Conservation (phyloP, 331 rosid genomes). For the Stylosanthes scabra region DNA sequence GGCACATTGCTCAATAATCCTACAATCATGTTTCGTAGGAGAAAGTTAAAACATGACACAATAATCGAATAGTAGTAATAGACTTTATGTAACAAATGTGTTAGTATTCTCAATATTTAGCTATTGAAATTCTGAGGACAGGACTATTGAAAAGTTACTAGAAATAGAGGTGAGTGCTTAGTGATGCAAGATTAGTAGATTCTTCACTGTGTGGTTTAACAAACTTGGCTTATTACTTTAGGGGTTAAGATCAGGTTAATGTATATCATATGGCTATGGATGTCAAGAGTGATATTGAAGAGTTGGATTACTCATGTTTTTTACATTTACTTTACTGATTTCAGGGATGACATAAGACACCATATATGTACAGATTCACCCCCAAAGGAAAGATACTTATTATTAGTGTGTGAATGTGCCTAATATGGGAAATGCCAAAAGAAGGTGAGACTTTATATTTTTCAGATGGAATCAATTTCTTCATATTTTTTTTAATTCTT, state of each 20-base stretch:
- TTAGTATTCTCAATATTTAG: too few species aligned
- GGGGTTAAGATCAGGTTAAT: neutral
- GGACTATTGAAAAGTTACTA: neutral
- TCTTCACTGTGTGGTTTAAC: too few species aligned
- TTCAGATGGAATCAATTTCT: neutral
- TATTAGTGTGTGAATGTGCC: constrained; percentile 30
- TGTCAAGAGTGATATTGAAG: constrained; percentile 8
- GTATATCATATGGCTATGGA: neutral
- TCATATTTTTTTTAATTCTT: neutral
- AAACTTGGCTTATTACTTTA: neutral
- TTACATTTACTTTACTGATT: neutral
- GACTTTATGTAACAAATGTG: too few species aligned
- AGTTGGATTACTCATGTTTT: constrained; percentile 2
- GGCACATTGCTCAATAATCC: too few species aligned
- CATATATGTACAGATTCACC: constrained; percentile 5
- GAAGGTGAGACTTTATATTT: constrained; percentile 49
- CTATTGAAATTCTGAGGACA: neutral
- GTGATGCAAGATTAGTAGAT: too few species aligned
- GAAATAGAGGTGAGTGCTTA: too few species aligned
- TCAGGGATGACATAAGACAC: constrained; percentile 31
- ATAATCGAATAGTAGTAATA: too few species aligned
- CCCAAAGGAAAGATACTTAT: constrained; percentile 27
- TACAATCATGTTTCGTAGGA: too few species aligned
- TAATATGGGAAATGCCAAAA: constrained; percentile 53
- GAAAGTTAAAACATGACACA: too few species aligned